Conservation (phyloP, 306 rosid genomes). For the Biancaea sappan region DNA sequence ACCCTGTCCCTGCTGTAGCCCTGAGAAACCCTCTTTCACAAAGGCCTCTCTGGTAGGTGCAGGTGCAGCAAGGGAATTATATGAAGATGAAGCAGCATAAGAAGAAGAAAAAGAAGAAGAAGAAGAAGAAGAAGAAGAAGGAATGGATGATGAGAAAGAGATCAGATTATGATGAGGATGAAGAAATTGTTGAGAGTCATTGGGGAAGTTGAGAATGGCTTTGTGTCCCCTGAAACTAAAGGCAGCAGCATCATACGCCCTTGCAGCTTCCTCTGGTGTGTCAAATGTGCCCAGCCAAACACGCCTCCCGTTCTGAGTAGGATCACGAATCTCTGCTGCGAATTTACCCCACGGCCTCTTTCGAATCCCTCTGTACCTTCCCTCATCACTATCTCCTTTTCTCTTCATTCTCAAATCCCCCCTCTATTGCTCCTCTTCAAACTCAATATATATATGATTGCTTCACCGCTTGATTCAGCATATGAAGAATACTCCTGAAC, state of each 20-base stretch:
- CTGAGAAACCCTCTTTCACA: neutral
- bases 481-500: too few species aligned
- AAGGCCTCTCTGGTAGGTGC: too few species aligned
- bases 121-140: neutral
- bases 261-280: neutral
- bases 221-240: neutral
- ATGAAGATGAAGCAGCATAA: neutral
- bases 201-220: neutral
- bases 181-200: neutral
- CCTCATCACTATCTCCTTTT: neutral
- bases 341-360: conserved; percentile 86
- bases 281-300: neutral
- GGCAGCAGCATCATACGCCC: neutral
- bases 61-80: too few species aligned
- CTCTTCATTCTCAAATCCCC: too few species aligned
- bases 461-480: too few species aligned
- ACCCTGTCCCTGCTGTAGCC: too few species aligned
- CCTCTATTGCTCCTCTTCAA: too few species aligned
- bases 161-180: neutral
- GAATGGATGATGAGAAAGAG: neutral
- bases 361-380: conserved; percentile 72
- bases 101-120: too few species aligned
- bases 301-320: conserved; percentile 54
- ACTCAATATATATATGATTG: too few species aligned
- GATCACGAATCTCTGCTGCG: conserved; percentile 89